Percentiles rank a stretch among this genome's conserved stretches.
Evolutionary conservation across 257 asterid genomes (phyloP).

Genomic region (Penstemon newberryi): DNA sequence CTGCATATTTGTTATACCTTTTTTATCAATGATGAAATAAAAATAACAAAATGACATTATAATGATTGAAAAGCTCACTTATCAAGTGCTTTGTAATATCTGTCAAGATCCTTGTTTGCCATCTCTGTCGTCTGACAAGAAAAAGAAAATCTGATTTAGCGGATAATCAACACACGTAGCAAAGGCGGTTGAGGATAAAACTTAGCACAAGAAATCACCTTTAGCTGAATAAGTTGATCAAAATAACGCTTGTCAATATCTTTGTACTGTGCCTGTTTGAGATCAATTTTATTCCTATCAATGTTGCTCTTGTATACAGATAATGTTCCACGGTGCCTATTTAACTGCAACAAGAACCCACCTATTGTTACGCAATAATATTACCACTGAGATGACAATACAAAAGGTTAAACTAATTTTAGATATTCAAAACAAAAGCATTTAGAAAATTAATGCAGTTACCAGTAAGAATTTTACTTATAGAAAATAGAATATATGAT

Average conservation of each 20-base stretch:
- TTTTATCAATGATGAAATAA: neutral
- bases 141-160: constrained; percentile 24
- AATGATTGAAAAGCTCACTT: constrained; percentile 57
- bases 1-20: no score
- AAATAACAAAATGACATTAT: no score
- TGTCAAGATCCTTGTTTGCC: constrained; percentile 99
- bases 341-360: constrained; percentile 56
- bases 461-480: constrained; percentile 9
- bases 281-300: constrained; percentile 70
- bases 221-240: constrained; percentile 92
- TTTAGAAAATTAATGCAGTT: constrained; percentile 11
- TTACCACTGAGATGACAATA: constrained; percentile 5
- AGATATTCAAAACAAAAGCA: constrained; percentile 5
- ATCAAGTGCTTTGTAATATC: constrained; percentile 93
- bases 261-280: constrained; percentile 89
- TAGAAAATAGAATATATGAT: neutral
- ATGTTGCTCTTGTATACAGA: constrained; percentile 86
- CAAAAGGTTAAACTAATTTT: constrained; percentile 3
- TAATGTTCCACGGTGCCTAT: constrained; percentile 70
- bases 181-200: constrained; percentile 1
- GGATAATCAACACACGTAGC: neutral
- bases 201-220: constrained; percentile 50
- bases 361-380: constrained; percentile 20
- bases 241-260: constrained; percentile 95
- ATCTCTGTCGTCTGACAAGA: constrained; percentile 86